A percentile compares a stretch with the other conserved stretches of the same genome.
phyloP scores from a whole-genome alignment of 2,329 filamentous ascomycete genomes.

The Penicillium sp. region DNA sequence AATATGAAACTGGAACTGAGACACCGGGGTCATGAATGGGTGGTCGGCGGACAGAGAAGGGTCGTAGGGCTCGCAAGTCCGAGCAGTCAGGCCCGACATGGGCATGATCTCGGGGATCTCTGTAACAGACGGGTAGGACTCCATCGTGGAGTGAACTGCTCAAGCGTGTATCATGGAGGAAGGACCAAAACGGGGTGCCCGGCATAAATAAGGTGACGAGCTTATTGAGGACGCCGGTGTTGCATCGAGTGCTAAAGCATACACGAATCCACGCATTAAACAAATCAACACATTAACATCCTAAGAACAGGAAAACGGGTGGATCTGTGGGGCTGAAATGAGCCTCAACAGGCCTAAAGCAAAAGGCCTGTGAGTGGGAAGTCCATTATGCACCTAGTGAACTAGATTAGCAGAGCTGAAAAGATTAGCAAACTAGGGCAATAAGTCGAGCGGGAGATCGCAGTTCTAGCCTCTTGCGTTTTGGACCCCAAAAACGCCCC shows the following conservation, averaged over 20 bases:
- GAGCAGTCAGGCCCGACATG: constrained; percentile 1
- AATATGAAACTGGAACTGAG: constrained; percentile 10
- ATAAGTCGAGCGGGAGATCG: no score
- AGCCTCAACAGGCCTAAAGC: constrained; percentile 11
- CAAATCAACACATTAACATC: neutral
- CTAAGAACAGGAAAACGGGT: constrained; percentile 1
- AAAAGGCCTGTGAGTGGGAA: neutral
- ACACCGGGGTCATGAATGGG: constrained; percentile 8
- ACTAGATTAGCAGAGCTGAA: neutral
- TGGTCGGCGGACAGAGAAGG: constrained; percentile 10
- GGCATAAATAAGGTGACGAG: constrained; percentile 10
- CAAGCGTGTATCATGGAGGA: neutral
- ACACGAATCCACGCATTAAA: neutral
- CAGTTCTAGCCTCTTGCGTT: neutral
- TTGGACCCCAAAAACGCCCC: neutral
- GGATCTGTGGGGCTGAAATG: constrained; percentile 15
- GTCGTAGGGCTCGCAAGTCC: constrained; percentile 5
- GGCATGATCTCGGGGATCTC: constrained; percentile 9
- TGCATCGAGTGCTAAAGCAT: constrained; percentile 8
- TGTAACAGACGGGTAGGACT: constrained; percentile 11
- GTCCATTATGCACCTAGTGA: neutral
- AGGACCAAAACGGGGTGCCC: neutral
- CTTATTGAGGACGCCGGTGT: constrained; percentile 9
- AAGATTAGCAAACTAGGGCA: neutral
- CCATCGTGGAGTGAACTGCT: constrained; percentile 4